These are phyloP conservation scores for Pestalotiopsis sp. DNA, from an alignment of 2,329 filamentous ascomycete genomes.

Conservation along the genomic window DNA sequence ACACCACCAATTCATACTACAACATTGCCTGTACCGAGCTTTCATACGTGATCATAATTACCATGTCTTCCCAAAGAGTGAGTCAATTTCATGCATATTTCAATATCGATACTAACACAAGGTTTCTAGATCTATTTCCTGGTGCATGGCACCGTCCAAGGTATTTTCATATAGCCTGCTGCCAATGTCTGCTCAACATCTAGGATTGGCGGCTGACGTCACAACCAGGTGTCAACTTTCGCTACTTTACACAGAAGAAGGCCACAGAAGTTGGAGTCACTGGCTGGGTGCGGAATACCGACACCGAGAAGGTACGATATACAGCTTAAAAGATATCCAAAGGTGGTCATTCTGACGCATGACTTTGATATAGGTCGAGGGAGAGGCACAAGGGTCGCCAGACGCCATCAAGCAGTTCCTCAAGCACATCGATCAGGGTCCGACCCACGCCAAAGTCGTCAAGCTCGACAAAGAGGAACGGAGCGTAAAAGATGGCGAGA, in stretches of 20 bases:
- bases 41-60: not conserved
- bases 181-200: slow-evolving; percentile 4
- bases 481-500: slow-evolving; percentile 67
- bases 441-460: slow-evolving; percentile 71
- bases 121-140: slow-evolving; percentile 58
- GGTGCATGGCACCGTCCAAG: slow-evolving; percentile 72
- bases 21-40: not conserved
- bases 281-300: slow-evolving; percentile 65
- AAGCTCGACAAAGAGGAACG: slow-evolving; percentile 73
- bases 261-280: slow-evolving; percentile 54
- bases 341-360: slow-evolving; percentile 13
- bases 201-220: slow-evolving; percentile 20
- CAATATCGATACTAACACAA: not conserved
- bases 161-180: slow-evolving; percentile 39
- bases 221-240: slow-evolving; percentile 56
- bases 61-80: slow-evolving; percentile 36
- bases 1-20: not conserved
- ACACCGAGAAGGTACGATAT: slow-evolving; percentile 53
- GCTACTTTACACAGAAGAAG: slow-evolving; percentile 57
- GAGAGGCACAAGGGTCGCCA: slow-evolving; percentile 80
- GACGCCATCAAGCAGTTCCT: slow-evolving; percentile 70
- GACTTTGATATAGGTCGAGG: slow-evolving; percentile 68
- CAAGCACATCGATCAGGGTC: slow-evolving; percentile 75
- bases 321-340: not conserved
- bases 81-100: not conserved